Evolutionary conservation across 129 eudicot species (phyloP), one percentile per base, ranked within the genome.

Genomic region (Flaveria sonorensis): DNA sequence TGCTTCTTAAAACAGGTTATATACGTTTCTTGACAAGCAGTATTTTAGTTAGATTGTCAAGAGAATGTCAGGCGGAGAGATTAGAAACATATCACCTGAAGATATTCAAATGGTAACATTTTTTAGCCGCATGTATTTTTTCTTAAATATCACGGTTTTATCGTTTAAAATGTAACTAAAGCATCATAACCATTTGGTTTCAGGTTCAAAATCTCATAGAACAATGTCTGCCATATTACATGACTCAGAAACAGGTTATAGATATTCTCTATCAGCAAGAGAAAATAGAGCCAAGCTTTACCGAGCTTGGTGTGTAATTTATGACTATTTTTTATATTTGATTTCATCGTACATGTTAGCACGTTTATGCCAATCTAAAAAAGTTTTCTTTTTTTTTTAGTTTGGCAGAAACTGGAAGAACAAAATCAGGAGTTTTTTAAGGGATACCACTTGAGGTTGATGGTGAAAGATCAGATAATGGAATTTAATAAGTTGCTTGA

Each of bases 171-270:
- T 30, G 51, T 9, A 40, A 19, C 16, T 72, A 39, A 16, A 56
- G 23, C 26, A 6, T 52, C n/a, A 26, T 32, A 21, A 21, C 53
- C 12, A 13, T 48, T 36, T 48, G 19, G 67, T 79, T 74, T 48
- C 85, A 93, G 98, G 97, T 91, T 74, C 87, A 93, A 89, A 90
- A 89, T 83, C 91, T 90, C 42, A 87, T 93, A 40, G 98, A 89
- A 77, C 85, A 71, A 52, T 93, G 98, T 76, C 92, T 93, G 20
- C 87, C 79, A 51, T 85, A 75, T 59, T 91, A 93, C 87, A 90
- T 93, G 98, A 90, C 83, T 81, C 88, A 77, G 72, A 86, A 87
- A 80, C 97, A 93, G 75, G 91, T 81, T 43, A 67, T 87, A 46
- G 84, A 88, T 66, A 57, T 83, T 71, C 93, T 93, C 42, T 79